Percentiles rank a stretch among this genome's conserved stretches.
Evolutionary conservation across 2,329 filamentous ascomycete genomes (phyloP).

Genomic region (Trichoderma simmonsii): DNA sequence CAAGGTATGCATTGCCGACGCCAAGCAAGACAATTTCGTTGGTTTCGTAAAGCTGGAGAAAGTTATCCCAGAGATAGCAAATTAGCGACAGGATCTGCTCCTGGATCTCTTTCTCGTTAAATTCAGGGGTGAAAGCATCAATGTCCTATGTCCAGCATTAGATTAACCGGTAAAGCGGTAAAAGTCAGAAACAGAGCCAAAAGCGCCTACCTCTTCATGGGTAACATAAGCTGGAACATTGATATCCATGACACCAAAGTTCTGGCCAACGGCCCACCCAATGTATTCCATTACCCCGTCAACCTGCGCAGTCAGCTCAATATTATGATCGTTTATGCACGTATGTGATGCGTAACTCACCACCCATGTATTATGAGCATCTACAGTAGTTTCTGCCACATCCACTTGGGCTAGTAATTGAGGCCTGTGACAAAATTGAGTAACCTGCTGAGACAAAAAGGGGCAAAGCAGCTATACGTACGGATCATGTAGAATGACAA

Average conservation of each 20-base stretch:
- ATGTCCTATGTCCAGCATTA: slow-evolving; percentile 38
- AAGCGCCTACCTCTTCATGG: slow-evolving; percentile 50
- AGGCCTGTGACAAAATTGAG: slow-evolving; percentile 45
- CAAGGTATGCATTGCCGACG: slow-evolving; percentile 83
- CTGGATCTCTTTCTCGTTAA: slow-evolving; percentile 49
- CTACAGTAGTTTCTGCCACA: slow-evolving; percentile 67
- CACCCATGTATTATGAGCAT: slow-evolving; percentile 83
- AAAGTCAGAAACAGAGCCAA: neutral
- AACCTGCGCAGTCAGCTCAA: slow-evolving; percentile 51
- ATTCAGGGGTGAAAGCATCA: slow-evolving; percentile 45
- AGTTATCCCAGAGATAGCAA: slow-evolving; percentile 94
- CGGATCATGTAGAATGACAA: slow-evolving; percentile 91
- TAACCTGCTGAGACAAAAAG: neutral
- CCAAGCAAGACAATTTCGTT: slow-evolving; percentile 82
- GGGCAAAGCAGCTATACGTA: slow-evolving; percentile 42
- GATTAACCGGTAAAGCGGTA: slow-evolving; percentile 1
- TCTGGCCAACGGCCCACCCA: slow-evolving; percentile 73
- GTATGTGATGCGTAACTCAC: slow-evolving; percentile 50
- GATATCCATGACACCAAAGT: slow-evolving; percentile 83
- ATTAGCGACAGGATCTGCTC: slow-evolving; percentile 69
- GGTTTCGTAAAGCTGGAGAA: slow-evolving; percentile 72
- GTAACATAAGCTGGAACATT: slow-evolving; percentile 81
- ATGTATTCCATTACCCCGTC: slow-evolving; percentile 80
- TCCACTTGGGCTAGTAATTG: slow-evolving; percentile 67
- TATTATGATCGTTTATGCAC: neutral